These are phyloP conservation scores for Citrus sp. DNA, from an alignment of 345 rosid species.

Conservation along the genomic window DNA sequence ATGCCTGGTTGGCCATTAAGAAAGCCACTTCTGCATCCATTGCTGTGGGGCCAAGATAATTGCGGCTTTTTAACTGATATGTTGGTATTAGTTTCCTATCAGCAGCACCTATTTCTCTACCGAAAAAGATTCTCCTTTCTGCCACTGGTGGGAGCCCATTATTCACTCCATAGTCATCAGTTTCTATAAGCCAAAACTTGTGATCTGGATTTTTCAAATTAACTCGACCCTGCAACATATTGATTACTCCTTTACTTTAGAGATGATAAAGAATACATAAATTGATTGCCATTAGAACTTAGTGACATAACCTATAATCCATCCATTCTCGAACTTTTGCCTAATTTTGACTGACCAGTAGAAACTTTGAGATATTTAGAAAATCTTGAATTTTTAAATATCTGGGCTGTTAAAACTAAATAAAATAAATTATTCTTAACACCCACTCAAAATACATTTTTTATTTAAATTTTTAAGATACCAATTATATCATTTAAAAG, in stretches of 20 bases:
- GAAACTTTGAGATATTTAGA: not conserved
- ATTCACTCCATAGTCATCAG: conserved; percentile 65
- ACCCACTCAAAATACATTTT: not conserved
- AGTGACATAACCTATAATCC: not conserved
- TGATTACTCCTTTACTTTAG: conserved; percentile 12
- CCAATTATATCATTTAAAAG: not conserved
- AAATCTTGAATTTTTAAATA: not conserved
- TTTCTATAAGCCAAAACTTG: conserved; percentile 84
- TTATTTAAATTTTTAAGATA: not conserved
- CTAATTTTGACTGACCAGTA: not conserved
- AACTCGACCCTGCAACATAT: conserved; percentile 64
- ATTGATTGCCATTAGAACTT: not conserved
- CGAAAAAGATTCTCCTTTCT: conserved; percentile 72
- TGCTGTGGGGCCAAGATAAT: conserved; percentile 91
- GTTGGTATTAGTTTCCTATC: conserved; percentile 87
- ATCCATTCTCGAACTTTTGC: not conserved
- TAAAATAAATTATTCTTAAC: not conserved
- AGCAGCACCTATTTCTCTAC: conserved; percentile 86
- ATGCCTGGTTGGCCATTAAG: conserved; percentile 95
- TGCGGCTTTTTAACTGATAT: conserved; percentile 81
- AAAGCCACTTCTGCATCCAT: conserved; percentile 99
- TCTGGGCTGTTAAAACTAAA: not conserved
- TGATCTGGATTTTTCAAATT: conserved; percentile 70
- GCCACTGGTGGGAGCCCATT: conserved; percentile 90
- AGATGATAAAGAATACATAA: not conserved